Base-by-base conservation (phyloP, 108 stramenopile species). In the Cyclotella cryptica region DNA sequence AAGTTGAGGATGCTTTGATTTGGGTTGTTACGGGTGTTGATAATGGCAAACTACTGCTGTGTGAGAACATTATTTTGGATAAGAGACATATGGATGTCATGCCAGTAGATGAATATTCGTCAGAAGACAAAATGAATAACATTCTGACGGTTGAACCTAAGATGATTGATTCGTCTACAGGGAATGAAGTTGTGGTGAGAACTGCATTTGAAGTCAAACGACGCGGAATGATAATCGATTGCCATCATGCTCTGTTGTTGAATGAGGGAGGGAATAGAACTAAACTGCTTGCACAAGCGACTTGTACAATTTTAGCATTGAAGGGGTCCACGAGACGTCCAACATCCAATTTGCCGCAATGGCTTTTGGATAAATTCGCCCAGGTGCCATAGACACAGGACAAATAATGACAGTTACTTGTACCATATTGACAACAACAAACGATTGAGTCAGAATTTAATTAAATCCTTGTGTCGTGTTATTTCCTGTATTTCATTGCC, bases 221-320 rank as follows among this genome's bases (percentile, higher is more conserved):
- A 35, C 46, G 78, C 15, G 91, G 91, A 13, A 90, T 90, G 89
- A 75, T 88, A 42, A 17, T 87, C 3, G 88, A 89, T 15, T 89
- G 78, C 74, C 65, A 74, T 43, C 89, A 92, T 73, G 74, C 71
- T 15, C 52, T 89, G 15, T 75, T 71, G 26, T 41, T 61, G 59
- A 41, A 65, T 44, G 72, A 57, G n/a, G 51, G 53, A 30, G 62
- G 74, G 44, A 12, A 55, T 9, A 46, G 44, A 29, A 72, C 19
- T 24, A 29, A 59, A 9, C 35, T 65, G 65, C 72, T 88, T 19
- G 90, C 90, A 26, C 86, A 91, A 62, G 88, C 83, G 3, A 81
- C 73, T 18, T 79, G 88, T 3, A 80, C 74, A 22, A 58, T 91
- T 46, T 80, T 91, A 85, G 75, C 75, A 39, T 65, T 91, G 71